phyloP scores from a whole-genome alignment of 2,329 filamentous ascomycete genomes.

The Bipolaris cookei region DNA sequence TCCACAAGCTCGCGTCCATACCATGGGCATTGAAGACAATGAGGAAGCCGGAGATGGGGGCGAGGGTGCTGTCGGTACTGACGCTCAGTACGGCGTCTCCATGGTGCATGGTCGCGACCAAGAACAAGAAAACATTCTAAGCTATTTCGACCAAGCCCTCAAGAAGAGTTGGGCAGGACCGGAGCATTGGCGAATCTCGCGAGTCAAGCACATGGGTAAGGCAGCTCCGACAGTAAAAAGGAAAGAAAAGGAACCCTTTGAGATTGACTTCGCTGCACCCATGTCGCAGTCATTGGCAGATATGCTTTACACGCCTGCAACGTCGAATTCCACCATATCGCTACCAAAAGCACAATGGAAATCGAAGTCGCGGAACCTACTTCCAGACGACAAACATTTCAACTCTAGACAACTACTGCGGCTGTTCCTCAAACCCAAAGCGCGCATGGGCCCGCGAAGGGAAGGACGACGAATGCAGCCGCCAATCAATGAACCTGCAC shows the following conservation, averaged over 20 bases:
- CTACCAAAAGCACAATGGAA: slow-evolving; percentile 95
- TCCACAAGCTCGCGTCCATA: slow-evolving; percentile 82
- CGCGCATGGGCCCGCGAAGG: slow-evolving; percentile 74
- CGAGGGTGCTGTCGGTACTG: slow-evolving; percentile 59
- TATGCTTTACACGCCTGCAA: slow-evolving; percentile 78
- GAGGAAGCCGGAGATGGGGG: slow-evolving; percentile 55
- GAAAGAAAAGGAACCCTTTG: slow-evolving; percentile 96
- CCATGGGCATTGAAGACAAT: slow-evolving; percentile 64
- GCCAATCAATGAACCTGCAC: slow-evolving; percentile 58
- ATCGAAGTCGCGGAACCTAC: slow-evolving; percentile 87
- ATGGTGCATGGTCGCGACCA: slow-evolving; percentile 71
- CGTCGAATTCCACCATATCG: slow-evolving; percentile 79
- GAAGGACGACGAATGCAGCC: slow-evolving; percentile 41
- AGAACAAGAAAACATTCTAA: slow-evolving; percentile 93
- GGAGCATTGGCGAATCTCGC: slow-evolving; percentile 97
- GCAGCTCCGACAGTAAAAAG: slow-evolving; percentile 66
- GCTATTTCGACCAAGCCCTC: slow-evolving; percentile 94
- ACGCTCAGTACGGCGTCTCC: slow-evolving; percentile 78
- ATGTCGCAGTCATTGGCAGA: slow-evolving; percentile 75
- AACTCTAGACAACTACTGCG: slow-evolving; percentile 88
- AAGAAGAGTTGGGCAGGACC: slow-evolving; percentile 98
- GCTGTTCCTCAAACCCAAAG: slow-evolving; percentile 94
- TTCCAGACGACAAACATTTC: slow-evolving; percentile 98
- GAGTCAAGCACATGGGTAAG: slow-evolving; percentile 79
- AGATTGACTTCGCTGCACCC: slow-evolving; percentile 85